phyloP scores from a whole-genome alignment of 1,139 yeast genomes.

The Meyerozyma athensensis region DNA sequence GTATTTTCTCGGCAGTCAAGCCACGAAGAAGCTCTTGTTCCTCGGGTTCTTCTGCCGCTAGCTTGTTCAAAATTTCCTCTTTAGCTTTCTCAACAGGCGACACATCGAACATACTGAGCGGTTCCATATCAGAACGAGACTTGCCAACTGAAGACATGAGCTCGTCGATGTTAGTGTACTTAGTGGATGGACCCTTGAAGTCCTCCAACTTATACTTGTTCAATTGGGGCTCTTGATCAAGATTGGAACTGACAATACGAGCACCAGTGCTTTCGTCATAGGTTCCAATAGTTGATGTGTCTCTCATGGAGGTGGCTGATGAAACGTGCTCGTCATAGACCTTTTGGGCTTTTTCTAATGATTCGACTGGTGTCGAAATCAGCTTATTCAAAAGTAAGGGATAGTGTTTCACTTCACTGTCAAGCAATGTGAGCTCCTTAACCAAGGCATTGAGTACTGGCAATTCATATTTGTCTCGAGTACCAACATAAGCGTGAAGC shows the following conservation, averaged over 20 bases:
- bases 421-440: not conserved
- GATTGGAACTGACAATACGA: not conserved
- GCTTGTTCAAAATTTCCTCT: not conserved
- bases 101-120: not conserved
- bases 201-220: constrained; percentile 1
- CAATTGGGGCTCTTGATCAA: constrained; percentile 1
- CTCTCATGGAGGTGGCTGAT: not conserved
- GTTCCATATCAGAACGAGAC: not conserved
- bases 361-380: not conserved
- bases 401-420: not conserved
- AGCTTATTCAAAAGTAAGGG: not conserved
- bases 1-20: constrained; percentile 16
- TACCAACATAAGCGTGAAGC: not conserved
- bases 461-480: not conserved
- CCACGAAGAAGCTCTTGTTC: constrained; percentile 13
- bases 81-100: not conserved
- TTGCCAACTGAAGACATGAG: not conserved
- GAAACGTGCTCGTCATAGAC: not conserved
- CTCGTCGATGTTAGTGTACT: not conserved
- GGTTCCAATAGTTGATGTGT: not conserved
- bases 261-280: not conserved
- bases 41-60: constrained; percentile 7
- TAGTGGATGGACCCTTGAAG: not conserved
- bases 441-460: not conserved
- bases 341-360: not conserved